These are phyloP conservation scores for Astragalus membranaceus DNA, from an alignment of 306 rosid genomes.

Conservation along the genomic window DNA sequence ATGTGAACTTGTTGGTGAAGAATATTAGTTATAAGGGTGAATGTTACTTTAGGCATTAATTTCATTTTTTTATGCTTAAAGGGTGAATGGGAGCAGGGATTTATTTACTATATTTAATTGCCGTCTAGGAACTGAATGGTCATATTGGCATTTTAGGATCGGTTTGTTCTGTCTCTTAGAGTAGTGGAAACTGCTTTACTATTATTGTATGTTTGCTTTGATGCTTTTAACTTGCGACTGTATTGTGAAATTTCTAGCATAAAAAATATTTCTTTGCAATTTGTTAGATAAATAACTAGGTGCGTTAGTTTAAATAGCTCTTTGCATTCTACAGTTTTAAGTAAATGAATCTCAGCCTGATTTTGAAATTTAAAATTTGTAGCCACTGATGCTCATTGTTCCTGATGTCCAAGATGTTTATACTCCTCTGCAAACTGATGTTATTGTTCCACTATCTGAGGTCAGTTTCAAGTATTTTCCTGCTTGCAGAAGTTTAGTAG, in stretches of 20 bases:
- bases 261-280: conserved; percentile 8
- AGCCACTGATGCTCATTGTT: conserved; percentile 98
- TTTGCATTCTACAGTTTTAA: not conserved
- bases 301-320: conserved; percentile 3
- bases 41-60: not conserved
- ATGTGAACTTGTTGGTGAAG: not conserved
- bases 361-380: conserved; percentile 32
- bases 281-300: not conserved
- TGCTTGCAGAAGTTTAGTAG: not conserved
- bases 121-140: conserved; percentile 3
- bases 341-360: conserved; percentile 8
- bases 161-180: not conserved
- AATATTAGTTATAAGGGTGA: not conserved
- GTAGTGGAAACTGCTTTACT: not conserved
- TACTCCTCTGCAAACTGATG: conserved; percentile 91
- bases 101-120: conserved; percentile 1
- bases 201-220: not conserved
- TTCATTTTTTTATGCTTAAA: not conserved
- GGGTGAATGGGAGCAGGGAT: conserved; percentile 7
- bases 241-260: not conserved
- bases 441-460: conserved; percentile 88
- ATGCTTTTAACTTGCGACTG: conserved; percentile 10
- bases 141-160: not conserved
- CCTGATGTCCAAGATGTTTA: conserved; percentile 97
- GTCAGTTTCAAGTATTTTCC: conserved; percentile 34